Evolutionary conservation across 2,329 filamentous ascomycete genomes (phyloP).

Genomic region (Diaporthe ilicicola): DNA sequence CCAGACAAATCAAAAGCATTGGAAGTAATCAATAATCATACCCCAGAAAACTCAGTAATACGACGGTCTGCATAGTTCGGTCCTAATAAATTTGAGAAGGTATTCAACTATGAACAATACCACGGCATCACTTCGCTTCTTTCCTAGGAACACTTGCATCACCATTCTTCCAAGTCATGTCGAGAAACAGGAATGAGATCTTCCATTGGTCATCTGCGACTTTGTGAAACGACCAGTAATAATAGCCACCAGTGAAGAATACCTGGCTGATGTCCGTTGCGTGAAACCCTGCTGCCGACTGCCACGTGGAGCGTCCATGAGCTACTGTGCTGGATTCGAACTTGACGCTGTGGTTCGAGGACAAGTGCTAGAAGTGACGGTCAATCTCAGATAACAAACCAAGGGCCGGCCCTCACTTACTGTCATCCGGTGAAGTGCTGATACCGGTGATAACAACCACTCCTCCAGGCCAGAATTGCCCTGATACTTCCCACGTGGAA

Average conservation of each 20-base stretch:
- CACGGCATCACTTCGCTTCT: not conserved
- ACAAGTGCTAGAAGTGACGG: not conserved
- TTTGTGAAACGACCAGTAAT: slow-evolving; percentile 7
- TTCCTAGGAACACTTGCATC: not conserved
- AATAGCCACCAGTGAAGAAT: not conserved
- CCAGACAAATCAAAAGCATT: not conserved
- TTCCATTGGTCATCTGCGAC: not conserved
- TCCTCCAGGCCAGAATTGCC: not conserved
- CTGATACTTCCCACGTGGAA: not conserved
- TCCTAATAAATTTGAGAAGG: not conserved
- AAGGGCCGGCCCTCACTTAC: not conserved
- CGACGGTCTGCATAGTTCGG: not conserved
- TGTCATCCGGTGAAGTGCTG: not conserved
- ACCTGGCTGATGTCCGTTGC: not conserved
- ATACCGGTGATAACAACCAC: not conserved
- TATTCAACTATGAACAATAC: no score
- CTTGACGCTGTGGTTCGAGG: not conserved
- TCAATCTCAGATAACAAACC: not conserved
- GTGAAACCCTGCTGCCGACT: not conserved
- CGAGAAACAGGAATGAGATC: not conserved
- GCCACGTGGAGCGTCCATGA: not conserved
- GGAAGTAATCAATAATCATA: not conserved
- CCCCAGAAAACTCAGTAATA: not conserved
- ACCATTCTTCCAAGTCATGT: not conserved
- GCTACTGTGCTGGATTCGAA: slow-evolving; percentile 1